A percentile compares a stretch with the other conserved stretches of the same genome.
Conservation (phyloP, 306 rosid genomes). For the Fragaria ananassa region DNA sequence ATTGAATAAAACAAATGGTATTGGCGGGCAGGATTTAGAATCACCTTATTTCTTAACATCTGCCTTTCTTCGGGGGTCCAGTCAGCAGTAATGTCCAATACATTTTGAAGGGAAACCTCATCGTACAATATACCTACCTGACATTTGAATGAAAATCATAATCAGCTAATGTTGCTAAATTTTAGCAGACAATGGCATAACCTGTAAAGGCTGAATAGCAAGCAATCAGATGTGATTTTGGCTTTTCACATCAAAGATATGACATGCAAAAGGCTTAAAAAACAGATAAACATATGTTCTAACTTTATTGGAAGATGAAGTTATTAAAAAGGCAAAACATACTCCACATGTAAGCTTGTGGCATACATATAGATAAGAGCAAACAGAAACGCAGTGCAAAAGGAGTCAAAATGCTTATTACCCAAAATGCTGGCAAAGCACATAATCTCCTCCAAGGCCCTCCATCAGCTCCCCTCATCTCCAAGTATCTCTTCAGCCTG, state of each 20-base stretch:
- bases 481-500: conserved; percentile 94
- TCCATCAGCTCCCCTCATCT: conserved; percentile 99
- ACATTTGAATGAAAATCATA: conserved; percentile 31
- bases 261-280: not conserved
- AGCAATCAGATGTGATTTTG: not conserved
- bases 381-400: conserved; percentile 2
- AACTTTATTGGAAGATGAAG: not conserved
- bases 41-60: conserved; percentile 92
- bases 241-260: conserved; percentile 1
- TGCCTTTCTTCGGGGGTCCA: conserved; percentile 88
- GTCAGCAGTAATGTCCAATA: conserved; percentile 82
- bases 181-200: conserved; percentile 11
- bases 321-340: not conserved
- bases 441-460: conserved; percentile 99
- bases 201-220: conserved; percentile 1
- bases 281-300: not conserved
- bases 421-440: conserved; percentile 99
- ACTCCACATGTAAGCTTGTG: not conserved
- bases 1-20: not conserved
- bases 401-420: conserved; percentile 31
- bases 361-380: not conserved
- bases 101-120: conserved; percentile 70
- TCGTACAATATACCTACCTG: conserved; percentile 94
- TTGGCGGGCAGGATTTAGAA: not conserved
- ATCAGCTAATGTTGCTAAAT: conserved; percentile 23